These are phyloP conservation scores for Sorghum bicolor DNA, from an alignment of 176 grass and related monocot species.

Conservation along the genomic window DNA sequence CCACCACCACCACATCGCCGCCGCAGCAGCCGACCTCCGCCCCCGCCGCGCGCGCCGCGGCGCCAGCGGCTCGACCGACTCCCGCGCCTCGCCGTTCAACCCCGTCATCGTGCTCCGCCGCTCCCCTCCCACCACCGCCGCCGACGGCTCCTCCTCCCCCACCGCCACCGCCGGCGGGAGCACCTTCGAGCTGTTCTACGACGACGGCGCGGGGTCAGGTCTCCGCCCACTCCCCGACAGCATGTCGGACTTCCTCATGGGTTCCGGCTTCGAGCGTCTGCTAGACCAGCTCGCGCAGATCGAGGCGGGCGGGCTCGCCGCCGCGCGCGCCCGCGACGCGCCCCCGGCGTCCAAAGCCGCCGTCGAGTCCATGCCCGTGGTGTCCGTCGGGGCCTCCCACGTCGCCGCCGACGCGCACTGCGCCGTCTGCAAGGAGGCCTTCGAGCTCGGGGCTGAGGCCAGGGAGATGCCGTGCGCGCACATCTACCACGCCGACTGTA, in stretches of 20 bases:
- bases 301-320: constrained; percentile 52
- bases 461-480: constrained; percentile 91
- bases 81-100: constrained; percentile 74
- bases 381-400: constrained; percentile 46
- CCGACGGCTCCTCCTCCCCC: not conserved
- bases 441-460: constrained; percentile 62
- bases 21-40: constrained; percentile 23
- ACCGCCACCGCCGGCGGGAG: not conserved
- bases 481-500: constrained; percentile 95
- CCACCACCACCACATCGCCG: constrained; percentile 16
- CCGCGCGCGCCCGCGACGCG: constrained; percentile 30
- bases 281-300: constrained; percentile 88
- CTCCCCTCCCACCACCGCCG: not conserved
- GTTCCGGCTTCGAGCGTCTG: constrained; percentile 87
- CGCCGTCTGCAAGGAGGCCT: constrained; percentile 93
- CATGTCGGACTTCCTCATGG: constrained; percentile 98
- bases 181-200: constrained; percentile 95
- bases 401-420: constrained; percentile 61
- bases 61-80: not conserved
- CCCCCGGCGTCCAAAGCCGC: constrained; percentile 87
- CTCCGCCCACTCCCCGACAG: constrained; percentile 81
- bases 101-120: constrained; percentile 87
- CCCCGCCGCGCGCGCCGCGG: constrained; percentile 43
- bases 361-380: constrained; percentile 80
- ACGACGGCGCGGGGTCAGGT: constrained; percentile 77